Evolutionary conservation across 2,329 filamentous ascomycete species (phyloP), one percentile per base, ranked within the genome.

Genomic region (Ophiostoma perfectum): DNA sequence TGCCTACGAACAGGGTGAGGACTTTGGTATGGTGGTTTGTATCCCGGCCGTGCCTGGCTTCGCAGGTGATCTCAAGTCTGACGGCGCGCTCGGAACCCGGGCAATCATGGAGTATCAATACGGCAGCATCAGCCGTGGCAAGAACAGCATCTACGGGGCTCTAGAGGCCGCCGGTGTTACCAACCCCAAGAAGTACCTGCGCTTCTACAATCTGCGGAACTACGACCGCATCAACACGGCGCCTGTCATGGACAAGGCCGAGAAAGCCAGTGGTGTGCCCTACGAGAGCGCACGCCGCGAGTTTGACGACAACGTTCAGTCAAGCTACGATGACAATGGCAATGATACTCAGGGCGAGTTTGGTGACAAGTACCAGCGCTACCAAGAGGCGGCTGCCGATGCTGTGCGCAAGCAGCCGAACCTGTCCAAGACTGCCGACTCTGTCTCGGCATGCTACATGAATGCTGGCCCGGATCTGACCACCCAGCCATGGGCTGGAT

Each of bases 41-140:
- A 95, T 95, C 78, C 91, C 91, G 0, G 86, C 90, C 1, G 88
- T 96, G 0, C 92, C 91, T 7, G 92, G 88, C 1, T 96, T 96
- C 74, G 90, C 92, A 1, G 92, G 92, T 4, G 91, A 95, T 73
- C 81, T 96, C 65, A 86, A 90, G 74, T 83, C 83, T 0, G 89
- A 93, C 66, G 88, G 86, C 36, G 88, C 89, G 8, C 81, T 94
- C 1, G 90, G 90, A 36, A 95, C 91, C 0, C 83, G 92, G 47
- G 92, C 91, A 5, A 94, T 96, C 74, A 93, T 95, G 90, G 91
- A 95, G 76, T 94, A 90, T 77, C 91, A 95, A 75, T 94, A 95
- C 78, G 83, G 87, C 74, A 90, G 86, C 66, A 95, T 95, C 78
- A 90, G 87, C 77, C 86, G 91, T 47, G 90, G 90, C 44, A 90